Evolutionary conservation across 202 grass and related monocot species (phyloP), one percentile per base, ranked within the genome.

Genomic region (Bolboschoenoplectus hybrid): DNA sequence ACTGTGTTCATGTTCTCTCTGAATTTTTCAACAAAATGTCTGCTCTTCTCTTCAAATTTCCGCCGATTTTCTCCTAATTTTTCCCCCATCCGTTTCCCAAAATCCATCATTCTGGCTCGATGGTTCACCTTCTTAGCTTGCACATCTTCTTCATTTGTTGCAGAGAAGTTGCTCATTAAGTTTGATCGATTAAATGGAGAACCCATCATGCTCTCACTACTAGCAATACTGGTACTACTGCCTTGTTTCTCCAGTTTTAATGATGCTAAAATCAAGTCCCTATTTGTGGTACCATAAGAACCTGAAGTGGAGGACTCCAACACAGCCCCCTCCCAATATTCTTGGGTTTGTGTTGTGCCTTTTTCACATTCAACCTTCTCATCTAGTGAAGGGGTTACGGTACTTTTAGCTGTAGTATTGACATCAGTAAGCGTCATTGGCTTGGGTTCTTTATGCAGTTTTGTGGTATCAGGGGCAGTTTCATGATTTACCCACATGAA

Each of bases 11-110:
- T 87, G 75, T 95, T 98, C 66, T 98, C 96, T 8, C 90, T 88
- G 87, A 98, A 93, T 88, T 95, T 98, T 60, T 95, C 96, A 34
- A 98, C 91, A 57, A 98, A 94, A 86, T 91, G 85, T 65, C 90
- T 53, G 41, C 93, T 65, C 62, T 89, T 98, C 78, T 98, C 96
- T 87, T 98, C 96, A 7, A 95, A 88, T 1, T 92, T 91, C 20
- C 90, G 85, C 70, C 91, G 91, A 81, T 98, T 95, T 82, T 98
- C 96, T 84, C 95, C 96, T 71, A 98, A 87, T 74, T 98, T 98
- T 84, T 91, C 96, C n/a, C 91, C 96, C 87, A 98, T 67, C 88
- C 83, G 89, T 87, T 94, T 98, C 73, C 88, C 85, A 4, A 98
- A 90, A 85, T 95, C 93, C 93, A 96, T 81, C 93, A 98, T 94